Conservation (phyloP, 805 yeast genomes). For the Candida loeiensis region DNA sequence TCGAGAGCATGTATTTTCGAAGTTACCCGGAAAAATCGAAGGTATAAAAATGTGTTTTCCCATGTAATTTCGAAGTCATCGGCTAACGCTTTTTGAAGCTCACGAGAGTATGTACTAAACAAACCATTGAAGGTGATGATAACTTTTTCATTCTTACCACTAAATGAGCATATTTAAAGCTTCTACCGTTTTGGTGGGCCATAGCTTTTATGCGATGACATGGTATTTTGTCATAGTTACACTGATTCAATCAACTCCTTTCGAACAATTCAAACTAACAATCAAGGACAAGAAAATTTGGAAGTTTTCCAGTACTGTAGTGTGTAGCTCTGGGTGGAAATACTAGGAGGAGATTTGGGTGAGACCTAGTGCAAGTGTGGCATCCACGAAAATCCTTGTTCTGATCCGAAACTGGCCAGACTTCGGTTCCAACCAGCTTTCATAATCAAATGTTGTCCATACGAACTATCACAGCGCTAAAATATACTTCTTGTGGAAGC, state of each 20-base stretch:
- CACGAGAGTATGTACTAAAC: not conserved
- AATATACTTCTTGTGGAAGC: too few species aligned
- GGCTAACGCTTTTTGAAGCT: too few species aligned
- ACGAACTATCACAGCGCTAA: too few species aligned
- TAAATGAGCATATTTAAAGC: constrained; percentile 37
- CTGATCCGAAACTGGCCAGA: too few species aligned
- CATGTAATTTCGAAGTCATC: not conserved
- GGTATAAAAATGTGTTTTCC: not conserved
- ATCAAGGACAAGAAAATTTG: not conserved
- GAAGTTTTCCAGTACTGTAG: too few species aligned
- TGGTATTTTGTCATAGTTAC: constrained; percentile 86
- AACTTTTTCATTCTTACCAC: constrained; percentile 26
- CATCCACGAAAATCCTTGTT: too few species aligned
- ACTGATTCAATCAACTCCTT: constrained; percentile 46
- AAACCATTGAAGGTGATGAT: constrained; percentile 30
- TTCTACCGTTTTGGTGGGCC: constrained; percentile 52
- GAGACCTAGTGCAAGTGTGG: too few species aligned
- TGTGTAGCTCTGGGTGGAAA: too few species aligned
- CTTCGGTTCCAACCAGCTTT: too few species aligned
- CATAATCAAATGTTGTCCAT: too few species aligned
- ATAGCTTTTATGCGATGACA: constrained; percentile 49
- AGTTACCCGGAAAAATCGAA: not conserved
- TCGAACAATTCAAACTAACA: not conserved
- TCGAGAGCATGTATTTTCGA: not conserved
- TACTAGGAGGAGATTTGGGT: too few species aligned